These are phyloP conservation scores for Peniophora sp. DNA, from an alignment of 1,284 basidiomycete genomes.

Conservation along the genomic window DNA sequence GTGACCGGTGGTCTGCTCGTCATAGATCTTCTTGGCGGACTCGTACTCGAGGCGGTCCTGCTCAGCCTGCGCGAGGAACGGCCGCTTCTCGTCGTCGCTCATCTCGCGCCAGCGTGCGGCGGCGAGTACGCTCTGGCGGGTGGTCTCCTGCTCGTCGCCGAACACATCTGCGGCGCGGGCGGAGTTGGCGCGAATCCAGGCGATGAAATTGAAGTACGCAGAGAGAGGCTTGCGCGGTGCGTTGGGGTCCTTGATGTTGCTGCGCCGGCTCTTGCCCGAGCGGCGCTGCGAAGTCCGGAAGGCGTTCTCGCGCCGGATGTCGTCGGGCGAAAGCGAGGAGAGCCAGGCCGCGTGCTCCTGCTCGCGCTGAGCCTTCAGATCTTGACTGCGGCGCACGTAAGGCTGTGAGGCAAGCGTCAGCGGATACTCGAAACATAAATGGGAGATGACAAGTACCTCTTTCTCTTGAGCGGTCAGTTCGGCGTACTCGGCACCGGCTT, in stretches of 20 bases:
- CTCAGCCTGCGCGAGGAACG: conserved; percentile 85
- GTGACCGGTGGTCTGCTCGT: conserved; percentile 68
- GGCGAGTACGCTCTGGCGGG: conserved; percentile 90
- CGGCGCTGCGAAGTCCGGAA: conserved; percentile 90
- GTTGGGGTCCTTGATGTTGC: conserved; percentile 95
- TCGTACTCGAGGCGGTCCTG: conserved; percentile 92
- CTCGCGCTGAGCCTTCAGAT: conserved; percentile 79
- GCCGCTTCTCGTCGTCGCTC: conserved; percentile 89
- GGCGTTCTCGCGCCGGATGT: conserved; percentile 90
- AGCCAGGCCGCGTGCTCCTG: conserved; percentile 82
- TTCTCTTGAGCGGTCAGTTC: conserved; percentile 74
- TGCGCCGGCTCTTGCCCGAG: conserved; percentile 88
- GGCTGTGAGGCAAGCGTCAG: conserved; percentile 38
- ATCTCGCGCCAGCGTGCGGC: conserved; percentile 89
- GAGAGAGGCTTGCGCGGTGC: conserved; percentile 94
- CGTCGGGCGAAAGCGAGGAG: conserved; percentile 85
- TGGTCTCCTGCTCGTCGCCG: conserved; percentile 90
- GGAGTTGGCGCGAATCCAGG: conserved; percentile 75
- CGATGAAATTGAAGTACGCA: conserved; percentile 94
- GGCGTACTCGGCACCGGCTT: conserved; percentile 88
- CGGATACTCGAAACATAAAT: not conserved
- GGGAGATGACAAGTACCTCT: conserved; percentile 41
- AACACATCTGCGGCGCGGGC: conserved; percentile 74
- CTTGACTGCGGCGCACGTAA: conserved; percentile 76
- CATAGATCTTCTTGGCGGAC: conserved; percentile 70